Conservation (phyloP, 2,329 filamentous ascomycete genomes). For the Cladosporium sp. region DNA sequence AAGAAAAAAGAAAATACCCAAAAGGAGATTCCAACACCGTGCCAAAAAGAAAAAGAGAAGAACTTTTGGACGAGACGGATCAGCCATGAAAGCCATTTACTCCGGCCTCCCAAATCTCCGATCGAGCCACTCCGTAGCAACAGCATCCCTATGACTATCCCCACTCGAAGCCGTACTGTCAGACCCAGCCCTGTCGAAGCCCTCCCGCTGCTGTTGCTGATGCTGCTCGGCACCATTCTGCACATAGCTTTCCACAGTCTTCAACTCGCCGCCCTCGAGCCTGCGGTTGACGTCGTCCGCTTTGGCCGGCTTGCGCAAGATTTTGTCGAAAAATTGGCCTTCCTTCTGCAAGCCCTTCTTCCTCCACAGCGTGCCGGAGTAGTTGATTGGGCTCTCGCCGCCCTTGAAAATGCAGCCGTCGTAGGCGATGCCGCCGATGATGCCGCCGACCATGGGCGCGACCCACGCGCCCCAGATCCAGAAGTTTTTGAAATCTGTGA, state of each 20-base stretch:
- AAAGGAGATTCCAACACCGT: no score
- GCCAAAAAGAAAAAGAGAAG: no score
- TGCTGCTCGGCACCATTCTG: background rate
- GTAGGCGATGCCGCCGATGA: slow-evolving; percentile 45
- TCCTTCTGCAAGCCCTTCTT: slow-evolving; percentile 20
- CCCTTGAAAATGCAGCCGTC: slow-evolving; percentile 48
- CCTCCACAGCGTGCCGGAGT: slow-evolving; percentile 32
- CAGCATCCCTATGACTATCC: background rate
- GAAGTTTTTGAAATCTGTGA: slow-evolving; percentile 36
- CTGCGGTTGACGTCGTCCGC: background rate
- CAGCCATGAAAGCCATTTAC: background rate
- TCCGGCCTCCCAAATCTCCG: slow-evolving; percentile 1
- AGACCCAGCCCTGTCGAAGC: no score
- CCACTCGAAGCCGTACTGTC: no score
- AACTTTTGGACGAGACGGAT: background rate
- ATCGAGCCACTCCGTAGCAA: background rate
- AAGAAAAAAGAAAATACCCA: background rate
- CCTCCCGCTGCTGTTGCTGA: no score
- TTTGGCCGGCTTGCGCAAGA: slow-evolving; percentile 8
- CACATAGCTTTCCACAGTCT: background rate
- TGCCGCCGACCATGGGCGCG: slow-evolving; percentile 39
- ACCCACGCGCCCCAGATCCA: slow-evolving; percentile 46
- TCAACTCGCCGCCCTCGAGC: slow-evolving; percentile 6
- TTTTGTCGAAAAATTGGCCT: slow-evolving; percentile 14
- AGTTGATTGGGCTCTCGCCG: slow-evolving; percentile 51